Conservation (phyloP, 1,284 basidiomycete genomes). For the Cryptococcus maquisensis region DNA sequence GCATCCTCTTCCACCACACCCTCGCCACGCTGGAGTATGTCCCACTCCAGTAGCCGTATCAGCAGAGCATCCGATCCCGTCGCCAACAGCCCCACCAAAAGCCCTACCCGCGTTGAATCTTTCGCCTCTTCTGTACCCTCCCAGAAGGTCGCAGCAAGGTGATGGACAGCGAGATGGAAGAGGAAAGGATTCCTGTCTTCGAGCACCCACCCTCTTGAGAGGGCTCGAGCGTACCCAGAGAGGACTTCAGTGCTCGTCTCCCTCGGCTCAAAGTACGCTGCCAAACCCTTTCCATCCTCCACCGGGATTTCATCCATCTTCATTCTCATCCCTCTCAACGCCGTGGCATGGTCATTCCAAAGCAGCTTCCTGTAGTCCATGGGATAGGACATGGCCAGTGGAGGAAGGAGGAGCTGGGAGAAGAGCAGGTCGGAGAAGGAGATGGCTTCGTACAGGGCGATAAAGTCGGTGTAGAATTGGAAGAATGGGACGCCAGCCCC, state of each 20-base stretch:
- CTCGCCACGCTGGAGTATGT: not conserved
- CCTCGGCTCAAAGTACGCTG: slow-evolving; percentile 65
- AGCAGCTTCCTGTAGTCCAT: slow-evolving; percentile 78
- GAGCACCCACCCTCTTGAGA: slow-evolving; percentile 44
- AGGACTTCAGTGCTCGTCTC: slow-evolving; percentile 67
- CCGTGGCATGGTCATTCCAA: slow-evolving; percentile 69
- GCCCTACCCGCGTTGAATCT: slow-evolving; percentile 8
- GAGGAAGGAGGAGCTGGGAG: slow-evolving; percentile 68
- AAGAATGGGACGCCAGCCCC: slow-evolving; percentile 69
- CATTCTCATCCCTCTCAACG: slow-evolving; percentile 57
- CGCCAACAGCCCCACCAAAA: slow-evolving; percentile 6
- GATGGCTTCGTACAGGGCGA: slow-evolving; percentile 81
- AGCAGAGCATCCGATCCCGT: slow-evolving; percentile 6
- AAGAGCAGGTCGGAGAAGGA: slow-evolving; percentile 82
- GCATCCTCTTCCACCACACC: not conserved
- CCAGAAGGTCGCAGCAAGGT: slow-evolving; percentile 74
- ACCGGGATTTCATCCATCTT: slow-evolving; percentile 30
- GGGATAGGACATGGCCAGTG: slow-evolving; percentile 64
- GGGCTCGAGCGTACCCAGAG: slow-evolving; percentile 50
- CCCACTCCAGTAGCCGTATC: slow-evolving; percentile 4
- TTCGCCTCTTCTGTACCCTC: slow-evolving; percentile 2
- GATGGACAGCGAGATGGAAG: slow-evolving; percentile 68
- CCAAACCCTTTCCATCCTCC: slow-evolving; percentile 49
- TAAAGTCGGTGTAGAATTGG: slow-evolving; percentile 89
- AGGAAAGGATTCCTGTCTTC: slow-evolving; percentile 54